Base-by-base conservation (phyloP, 805 yeast genomes). In the Yarrowia sp. region DNA sequence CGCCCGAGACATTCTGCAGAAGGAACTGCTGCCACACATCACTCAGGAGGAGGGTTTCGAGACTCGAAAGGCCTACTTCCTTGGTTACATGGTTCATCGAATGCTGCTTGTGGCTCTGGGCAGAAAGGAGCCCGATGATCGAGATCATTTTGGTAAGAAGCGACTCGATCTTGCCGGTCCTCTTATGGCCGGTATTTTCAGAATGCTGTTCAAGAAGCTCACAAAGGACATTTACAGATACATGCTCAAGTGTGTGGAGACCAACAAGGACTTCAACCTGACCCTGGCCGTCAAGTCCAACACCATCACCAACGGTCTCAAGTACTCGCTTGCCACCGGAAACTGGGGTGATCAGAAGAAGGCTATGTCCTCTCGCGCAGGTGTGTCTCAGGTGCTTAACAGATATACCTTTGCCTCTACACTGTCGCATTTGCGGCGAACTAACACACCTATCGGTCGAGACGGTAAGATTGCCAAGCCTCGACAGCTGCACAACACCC, bases 281-380 rank as follows among this genome's bases (percentile, higher is more conserved):
- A 92, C 96, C 62, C 84, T 95, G 73, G 99, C 99, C 41, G 98
- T 95, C 70, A 93, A 95, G 80, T 91, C 98, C 17, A 92, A 92
- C 70, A 95, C 98, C 2, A 91, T 95, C 71, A 95, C 99, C 40
- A 93, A 96, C 67, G 99, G 99, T 75, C 84, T 95, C 78, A 90
- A 96, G 75, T 95, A 95, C 78, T 95, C 99, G 41, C 82, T 95
- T 73, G 99, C 99, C 64, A 95, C 99, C 16, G 99, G 99, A 82
- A 95, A 95, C 80, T 95, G 99, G 99, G 99, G 99, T 81, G 99
- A 95, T 78, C 99, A 95, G 77, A 93, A 92, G 87, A 95, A 95
- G 77, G 98, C 98, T 14, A 95, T 95, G 99, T 87, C 95, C 67
- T 87, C 98, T 19, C 88, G 97, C 77, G 99, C 99, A 6, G 99